Evolutionary conservation across 2,329 filamentous ascomycete species (phyloP).

Genomic region (Colletotrichum sp.): DNA sequence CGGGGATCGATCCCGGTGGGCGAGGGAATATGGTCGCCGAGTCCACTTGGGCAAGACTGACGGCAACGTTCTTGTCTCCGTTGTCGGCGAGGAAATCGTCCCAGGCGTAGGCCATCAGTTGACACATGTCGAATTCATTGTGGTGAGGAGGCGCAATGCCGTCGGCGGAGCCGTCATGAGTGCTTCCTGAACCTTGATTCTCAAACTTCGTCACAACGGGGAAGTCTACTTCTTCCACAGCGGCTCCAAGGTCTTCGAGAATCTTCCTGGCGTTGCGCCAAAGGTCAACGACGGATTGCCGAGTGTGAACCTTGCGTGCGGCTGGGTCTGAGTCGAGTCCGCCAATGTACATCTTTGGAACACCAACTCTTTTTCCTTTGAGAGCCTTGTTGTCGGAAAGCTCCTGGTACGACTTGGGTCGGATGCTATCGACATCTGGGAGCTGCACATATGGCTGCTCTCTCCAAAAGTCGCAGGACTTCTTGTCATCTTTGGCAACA

Average conservation of each 20-base stretch:
- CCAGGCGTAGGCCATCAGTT: not conserved
- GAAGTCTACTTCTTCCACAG: constrained; percentile 36
- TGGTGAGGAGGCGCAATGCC: not conserved
- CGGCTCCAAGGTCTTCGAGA: constrained; percentile 46
- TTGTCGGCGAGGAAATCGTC: constrained; percentile 26
- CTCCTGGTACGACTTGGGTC: constrained; percentile 35
- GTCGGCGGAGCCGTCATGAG: fast-evolving
- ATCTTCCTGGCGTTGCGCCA: constrained; percentile 35
- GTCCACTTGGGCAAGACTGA: constrained; percentile 1
- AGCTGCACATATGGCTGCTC: constrained; percentile 51
- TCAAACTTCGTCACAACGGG: constrained; percentile 1
- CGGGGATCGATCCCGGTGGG: not conserved
- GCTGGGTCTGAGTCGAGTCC: constrained; percentile 24
- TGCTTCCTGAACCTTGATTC: not conserved
- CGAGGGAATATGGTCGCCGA: constrained; percentile 24
- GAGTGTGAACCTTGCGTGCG: constrained; percentile 21
- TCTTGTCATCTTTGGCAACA: constrained; percentile 43
- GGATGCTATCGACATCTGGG: constrained; percentile 32
- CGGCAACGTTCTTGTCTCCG: constrained; percentile 3
- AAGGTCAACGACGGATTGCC: constrained; percentile 25
- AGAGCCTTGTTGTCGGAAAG: constrained; percentile 38
- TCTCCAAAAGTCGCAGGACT: constrained; percentile 57
- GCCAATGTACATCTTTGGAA: constrained; percentile 58
- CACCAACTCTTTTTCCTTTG: constrained; percentile 49
- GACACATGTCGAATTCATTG: not conserved